These are phyloP conservation scores for Penicillium ochrochloron DNA, from an alignment of 495 filamentous ascomycete species.

Conservation along the genomic window DNA sequence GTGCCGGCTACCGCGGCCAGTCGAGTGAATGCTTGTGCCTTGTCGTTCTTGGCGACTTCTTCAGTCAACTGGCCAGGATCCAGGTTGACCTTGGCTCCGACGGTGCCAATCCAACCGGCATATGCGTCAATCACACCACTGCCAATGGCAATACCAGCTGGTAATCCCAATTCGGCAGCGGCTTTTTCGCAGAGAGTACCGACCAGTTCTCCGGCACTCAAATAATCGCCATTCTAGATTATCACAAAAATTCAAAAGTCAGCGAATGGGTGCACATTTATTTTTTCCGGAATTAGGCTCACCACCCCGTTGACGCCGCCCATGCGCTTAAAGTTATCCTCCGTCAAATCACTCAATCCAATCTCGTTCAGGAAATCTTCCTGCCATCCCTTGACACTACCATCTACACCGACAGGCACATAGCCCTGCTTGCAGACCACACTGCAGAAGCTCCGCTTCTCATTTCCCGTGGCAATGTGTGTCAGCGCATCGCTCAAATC, in stretches of 20 bases:
- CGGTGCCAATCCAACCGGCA: constrained; percentile 96
- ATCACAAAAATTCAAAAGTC: constrained; percentile 6
- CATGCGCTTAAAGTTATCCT: constrained; percentile 88
- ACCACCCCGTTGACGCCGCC: constrained; percentile 94
- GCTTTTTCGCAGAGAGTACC: constrained; percentile 85
- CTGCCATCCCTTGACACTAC: constrained; percentile 98
- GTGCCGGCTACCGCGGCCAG: constrained; percentile 96
- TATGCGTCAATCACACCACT: constrained; percentile 98
- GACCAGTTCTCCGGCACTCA: constrained; percentile 88
- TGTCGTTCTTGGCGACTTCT: constrained; percentile 70
- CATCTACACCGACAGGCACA: constrained; percentile 93
- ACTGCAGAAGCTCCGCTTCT: constrained; percentile 90
- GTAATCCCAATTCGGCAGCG: constrained; percentile 81
- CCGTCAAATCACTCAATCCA: constrained; percentile 76
- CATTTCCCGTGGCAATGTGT: constrained; percentile 91
- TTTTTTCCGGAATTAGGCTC: constrained; percentile 52
- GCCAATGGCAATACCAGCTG: constrained; percentile 85
- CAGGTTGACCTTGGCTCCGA: constrained; percentile 90
- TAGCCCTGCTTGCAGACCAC: constrained; percentile 95
- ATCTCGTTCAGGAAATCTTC: constrained; percentile 87
- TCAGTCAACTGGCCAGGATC: constrained; percentile 61
- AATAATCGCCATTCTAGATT: constrained; percentile 80
- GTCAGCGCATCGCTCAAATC: constrained; percentile 93
- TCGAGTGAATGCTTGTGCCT: constrained; percentile 88
- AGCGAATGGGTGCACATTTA: constrained; percentile 11